Base-by-base conservation (phyloP, 1,139 yeast genomes). In the Eremothecium sinecaudum region DNA sequence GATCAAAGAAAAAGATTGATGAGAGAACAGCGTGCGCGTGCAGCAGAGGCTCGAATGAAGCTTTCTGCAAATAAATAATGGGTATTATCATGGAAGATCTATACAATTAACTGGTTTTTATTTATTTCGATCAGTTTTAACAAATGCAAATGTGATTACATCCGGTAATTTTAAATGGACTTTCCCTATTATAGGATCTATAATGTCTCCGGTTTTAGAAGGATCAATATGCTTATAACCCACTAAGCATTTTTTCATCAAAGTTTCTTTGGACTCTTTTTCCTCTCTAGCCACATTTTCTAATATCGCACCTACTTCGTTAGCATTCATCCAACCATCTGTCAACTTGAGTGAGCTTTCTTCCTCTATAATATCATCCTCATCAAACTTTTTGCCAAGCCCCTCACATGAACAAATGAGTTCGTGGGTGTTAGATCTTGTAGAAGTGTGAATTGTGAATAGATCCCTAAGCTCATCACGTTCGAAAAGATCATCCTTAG, bases 21-120 rank as follows among this genome's bases (percentile, higher is more conserved):
- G 79, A 71, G 98, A 42, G 98, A 90, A 50, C 87, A 90, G 52
- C 65, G 98, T 36, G 97, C 97, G 0, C 68, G 97, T 41, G 99
- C 99, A 0, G 96, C 95, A 0, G 97, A 90, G 55, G 95, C 92
- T 0, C 68, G 99, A 46, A 54, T 87, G 51, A 31, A 31, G n/a
- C n/a, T n/a, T n/a, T n/a, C n/a, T n/a, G n/a, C n/a, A n/a, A n/a
- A n/a, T n/a, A n/a, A n/a, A n/a, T n/a, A n/a, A n/a, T n/a, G n/a
- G n/a, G n/a, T n/a, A n/a, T n/a, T n/a, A n/a, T n/a, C n/a, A n/a
- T n/a, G n/a, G n/a, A n/a, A n/a, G n/a, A n/a, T n/a, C n/a, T n/a
- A n/a, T n/a, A n/a, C n/a, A n/a, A n/a, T n/a, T n/a, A n/a, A n/a
- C n/a, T n/a, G n/a, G 10, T 23, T n/a, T n/a, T n/a, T n/a, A n/a